Base-by-base conservation (phyloP, 129 eudicot species). In the Erigeron canadensis region DNA sequence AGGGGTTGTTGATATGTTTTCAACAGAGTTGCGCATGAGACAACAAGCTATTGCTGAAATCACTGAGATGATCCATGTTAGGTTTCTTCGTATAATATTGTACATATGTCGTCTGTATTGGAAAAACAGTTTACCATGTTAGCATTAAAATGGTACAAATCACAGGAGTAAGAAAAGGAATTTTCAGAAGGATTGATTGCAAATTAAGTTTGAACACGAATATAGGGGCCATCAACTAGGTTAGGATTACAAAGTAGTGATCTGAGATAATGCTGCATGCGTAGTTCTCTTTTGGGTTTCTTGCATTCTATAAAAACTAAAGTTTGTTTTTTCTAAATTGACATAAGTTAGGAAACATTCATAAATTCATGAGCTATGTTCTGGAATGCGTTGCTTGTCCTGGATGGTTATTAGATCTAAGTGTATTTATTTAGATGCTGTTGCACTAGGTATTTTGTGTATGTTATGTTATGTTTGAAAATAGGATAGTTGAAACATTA, bases 21-120 rank as follows among this genome's bases (percentile, higher is more conserved):
- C 87, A 37, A 76, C 85, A 16, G 95, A 93, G 38, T 70, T 93
- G 71, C 91, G 98, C 4, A 63, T 77, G 64, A 89, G 95, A 73
- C 96, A 89, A 60, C 96, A 93, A 50, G 59, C 85, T 64, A 82
- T 93, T 56, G 98, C 98, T 80, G 98, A 93, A 92, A 85, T 93
- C 69, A 93, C 98, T 17, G 98, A 93, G 73, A 89, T 93, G 98
- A 93, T 93, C 74, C 98, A 93, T 89, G 98, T 93, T 58, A 84
- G 86, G 75, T 67, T 75, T 78, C 75, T 62, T 60, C 34, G 38
- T n/a, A 12, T 45, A 46, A 34, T 59, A 43, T 65, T 64, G 6
- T 66, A 44, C 19, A 41, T 53, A 15, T 10, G 3, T 38, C 5
- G 6, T 8, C 17, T 51, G 45, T 15, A 47, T 46, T 45, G 38